phyloP scores from a whole-genome alignment of 257 asterid species.

The Solanum etuberosum region DNA sequence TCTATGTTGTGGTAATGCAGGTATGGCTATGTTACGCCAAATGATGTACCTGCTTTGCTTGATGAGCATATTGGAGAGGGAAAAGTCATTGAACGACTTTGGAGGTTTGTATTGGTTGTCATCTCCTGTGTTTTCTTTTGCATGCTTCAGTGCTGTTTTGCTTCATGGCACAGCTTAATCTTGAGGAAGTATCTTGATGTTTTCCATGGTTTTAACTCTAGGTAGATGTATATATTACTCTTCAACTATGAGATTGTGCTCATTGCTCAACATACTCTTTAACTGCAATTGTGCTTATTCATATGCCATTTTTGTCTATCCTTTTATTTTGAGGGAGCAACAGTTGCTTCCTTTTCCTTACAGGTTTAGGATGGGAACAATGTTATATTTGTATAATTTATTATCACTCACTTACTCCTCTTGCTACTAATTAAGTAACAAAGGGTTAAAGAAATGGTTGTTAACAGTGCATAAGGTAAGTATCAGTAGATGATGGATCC shows the following conservation, averaged over 20 bases:
- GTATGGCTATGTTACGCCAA: slow-evolving; percentile 96
- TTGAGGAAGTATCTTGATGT: not conserved
- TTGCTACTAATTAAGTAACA: not conserved
- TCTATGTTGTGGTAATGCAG: slow-evolving; percentile 33
- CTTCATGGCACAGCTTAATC: not conserved
- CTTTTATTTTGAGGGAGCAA: not conserved
- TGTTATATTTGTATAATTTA: not conserved
- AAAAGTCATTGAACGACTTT: slow-evolving; percentile 58
- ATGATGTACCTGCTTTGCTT: slow-evolving; percentile 72
- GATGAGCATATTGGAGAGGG: slow-evolving; percentile 80
- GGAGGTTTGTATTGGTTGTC: slow-evolving; percentile 57
- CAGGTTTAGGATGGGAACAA: not conserved
- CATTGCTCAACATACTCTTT: not conserved
- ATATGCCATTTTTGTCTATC: not conserved
- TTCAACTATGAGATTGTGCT: not conserved
- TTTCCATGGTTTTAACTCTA: not conserved
- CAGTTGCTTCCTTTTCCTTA: not conserved
- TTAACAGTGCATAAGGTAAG: not conserved
- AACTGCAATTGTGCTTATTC: not conserved
- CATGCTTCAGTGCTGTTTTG: not conserved
- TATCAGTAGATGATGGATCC: not conserved
- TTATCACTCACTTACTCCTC: not conserved
- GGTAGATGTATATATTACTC: not conserved
- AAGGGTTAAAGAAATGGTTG: not conserved
- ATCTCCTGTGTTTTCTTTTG: not conserved